Evolutionary conservation across 345 rosid genomes (phyloP).

Genomic region (Salix suchowensis): DNA sequence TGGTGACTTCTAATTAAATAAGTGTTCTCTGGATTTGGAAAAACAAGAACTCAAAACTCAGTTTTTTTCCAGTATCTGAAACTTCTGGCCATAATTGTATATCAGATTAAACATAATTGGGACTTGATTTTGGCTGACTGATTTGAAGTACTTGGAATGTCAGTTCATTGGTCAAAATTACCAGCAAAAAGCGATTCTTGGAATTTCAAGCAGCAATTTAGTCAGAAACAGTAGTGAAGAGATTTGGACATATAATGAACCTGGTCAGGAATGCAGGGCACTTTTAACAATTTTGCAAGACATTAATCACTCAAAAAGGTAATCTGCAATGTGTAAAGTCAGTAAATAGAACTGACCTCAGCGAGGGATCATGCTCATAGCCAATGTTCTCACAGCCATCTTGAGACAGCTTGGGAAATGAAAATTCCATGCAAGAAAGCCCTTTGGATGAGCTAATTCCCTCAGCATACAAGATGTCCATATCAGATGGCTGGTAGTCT

Average conservation of each 20-base stretch:
- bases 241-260: neutral
- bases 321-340: neutral
- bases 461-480: conserved; percentile 79
- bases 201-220: neutral
- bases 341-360: conserved; percentile 40
- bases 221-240: neutral
- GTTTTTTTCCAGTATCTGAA: too few species aligned
- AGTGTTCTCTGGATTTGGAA: too few species aligned
- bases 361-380: conserved; percentile 42
- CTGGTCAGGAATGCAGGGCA: neutral
- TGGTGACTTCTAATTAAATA: neutral
- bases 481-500: conserved; percentile 69
- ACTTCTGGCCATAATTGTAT: too few species aligned
- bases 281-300: neutral
- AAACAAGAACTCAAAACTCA: too few species aligned
- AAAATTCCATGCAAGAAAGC: conserved; percentile 69
- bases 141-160: neutral
- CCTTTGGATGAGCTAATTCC: conserved; percentile 64
- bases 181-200: neutral
- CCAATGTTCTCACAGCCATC: conserved; percentile 25
- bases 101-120: too few species aligned
- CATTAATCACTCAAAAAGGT: neutral
- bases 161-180: neutral
- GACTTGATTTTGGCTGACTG: too few species aligned
- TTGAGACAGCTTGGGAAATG: conserved; percentile 41